Base-by-base conservation (phyloP, 768 basidiomycete genomes). In the Mycena olivaceomarginata region DNA sequence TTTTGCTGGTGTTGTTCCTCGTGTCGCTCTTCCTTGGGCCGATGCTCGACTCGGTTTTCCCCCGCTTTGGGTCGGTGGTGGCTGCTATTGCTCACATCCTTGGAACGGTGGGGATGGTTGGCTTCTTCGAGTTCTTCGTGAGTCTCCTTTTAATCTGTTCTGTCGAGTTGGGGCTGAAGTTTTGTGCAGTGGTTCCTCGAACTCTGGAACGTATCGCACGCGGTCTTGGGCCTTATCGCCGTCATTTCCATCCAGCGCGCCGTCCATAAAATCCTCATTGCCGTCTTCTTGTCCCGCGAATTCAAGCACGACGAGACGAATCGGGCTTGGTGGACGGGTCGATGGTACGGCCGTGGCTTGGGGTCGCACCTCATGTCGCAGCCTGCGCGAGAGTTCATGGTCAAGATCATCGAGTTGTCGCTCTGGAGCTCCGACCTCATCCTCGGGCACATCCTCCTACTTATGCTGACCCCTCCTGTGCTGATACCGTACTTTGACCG, bases 251-350 rank as follows among this genome's bases (percentile, higher is more conserved):
- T 99, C 73, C 97, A 99, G 84, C 93, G 98, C 65, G 95, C 95
- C n/a, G 87, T 99, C 76, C 94, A 97, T 91, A 99, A 99, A 89
- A 90, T 97, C 75, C 89, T 98, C 72, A 99, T 99, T 82, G 89
- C 98, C 0, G 94, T 98, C 76, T 97, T 98, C 92, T 89, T 99
- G 53, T 96, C 97, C 51, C 95, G 98, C 76, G 98, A 99, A 85
- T 98, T 98, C 92, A 99, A 99, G 88, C 97, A 99, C 84, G 98
- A 99, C 84, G 98, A 99, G 87, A 98, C 97, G 46, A 99, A 99
- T 87, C 92, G 97, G 40, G 98, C 98, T 7, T 99, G 98, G 98
- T 99, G 98, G 98, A 98, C 98, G 57, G 98, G 97, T 66, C 91
- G 94, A 82, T 99, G 98, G 98, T 98, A 97, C 84, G 98, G 98